Base-by-base conservation (phyloP, 208 protist species). In the Leishmania braziliensis region DNA sequence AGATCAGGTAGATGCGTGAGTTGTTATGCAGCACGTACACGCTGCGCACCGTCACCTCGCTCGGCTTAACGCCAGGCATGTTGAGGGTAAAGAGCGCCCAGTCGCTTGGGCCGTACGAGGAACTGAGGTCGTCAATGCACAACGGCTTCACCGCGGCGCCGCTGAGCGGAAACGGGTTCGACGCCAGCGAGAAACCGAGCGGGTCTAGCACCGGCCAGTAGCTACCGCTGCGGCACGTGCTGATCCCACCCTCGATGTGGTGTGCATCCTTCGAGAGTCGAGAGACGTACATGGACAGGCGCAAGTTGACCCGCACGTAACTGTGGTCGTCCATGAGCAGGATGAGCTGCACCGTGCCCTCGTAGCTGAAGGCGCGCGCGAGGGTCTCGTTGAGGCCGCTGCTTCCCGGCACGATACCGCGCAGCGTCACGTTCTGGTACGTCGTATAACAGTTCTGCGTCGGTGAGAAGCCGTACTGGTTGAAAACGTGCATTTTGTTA, bases 161-260 rank as follows among this genome's bases (percentile, higher is more conserved):
- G 80, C 88, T 89, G n/a, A 94, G 82, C 48, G 60, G 75, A 79
- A 97, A 91, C 23, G 93, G 93, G 56, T 78, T 53, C 66, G 89
- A 91, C 8, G 93, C 84, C 29, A 92, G 85, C 29, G 93, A 97
- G 36, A 73, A 81, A 66, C 93, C 93, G 77, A 97, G 91, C 16
- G 93, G 93, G 79, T 97, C 93, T 16, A 95, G 87, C 60, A 97
- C 86, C 23, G 93, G 93, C 89, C 90, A 92, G 86, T 97, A 97
- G 75, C 84, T 87, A 65, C 86, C 89, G 39, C 89, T 87, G 77
- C 93, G 91, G 84, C 93, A 97, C 70, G 90, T 78, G 86, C 79
- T 73, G 48, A 97, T 85, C 12, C 74, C 85, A 53, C 89, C 89
- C 62, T 83, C 80, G 23, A 86, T 79, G 71, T 84, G 80, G 20